Evolutionary conservation across 1,284 basidiomycete genomes (phyloP).

Genomic region (Cutaneotrichosporon sp.): DNA sequence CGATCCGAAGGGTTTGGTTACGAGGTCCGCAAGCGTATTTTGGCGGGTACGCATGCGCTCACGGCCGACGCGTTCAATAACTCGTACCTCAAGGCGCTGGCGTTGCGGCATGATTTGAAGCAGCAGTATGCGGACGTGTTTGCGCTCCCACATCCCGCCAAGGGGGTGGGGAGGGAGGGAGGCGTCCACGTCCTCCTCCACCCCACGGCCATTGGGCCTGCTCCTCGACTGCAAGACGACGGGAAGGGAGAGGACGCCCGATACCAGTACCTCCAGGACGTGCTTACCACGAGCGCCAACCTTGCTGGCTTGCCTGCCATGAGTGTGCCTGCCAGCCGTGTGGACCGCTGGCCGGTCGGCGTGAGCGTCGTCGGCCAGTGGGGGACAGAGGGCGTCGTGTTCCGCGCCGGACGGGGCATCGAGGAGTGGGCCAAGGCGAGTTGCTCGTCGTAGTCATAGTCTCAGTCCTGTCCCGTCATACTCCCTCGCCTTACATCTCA

Average conservation of each 20-base stretch:
- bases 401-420: conserved; percentile 57
- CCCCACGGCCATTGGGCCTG: conserved; percentile 76
- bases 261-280: conserved; percentile 78
- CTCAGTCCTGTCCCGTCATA: neutral
- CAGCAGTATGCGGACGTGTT: conserved; percentile 75
- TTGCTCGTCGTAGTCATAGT: neutral
- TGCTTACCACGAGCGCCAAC: conserved; percentile 87
- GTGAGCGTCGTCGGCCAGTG: conserved; percentile 84
- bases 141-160: conserved; percentile 53
- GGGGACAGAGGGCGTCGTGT: conserved; percentile 72
- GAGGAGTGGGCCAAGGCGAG: conserved; percentile 32
- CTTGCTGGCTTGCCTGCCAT: conserved; percentile 84
- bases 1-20: conserved; percentile 73
- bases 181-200: conserved; percentile 78
- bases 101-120: conserved; percentile 69
- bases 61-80: conserved; percentile 93
- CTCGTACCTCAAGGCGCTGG: conserved; percentile 89
- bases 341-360: conserved; percentile 79
- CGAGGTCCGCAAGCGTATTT: conserved; percentile 82
- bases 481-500: neutral
- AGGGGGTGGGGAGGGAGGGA: conserved; percentile 21
- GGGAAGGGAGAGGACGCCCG: conserved; percentile 44
- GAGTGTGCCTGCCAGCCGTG: conserved; percentile 63
- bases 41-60: conserved; percentile 90
- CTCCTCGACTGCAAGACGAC: conserved; percentile 56